These are phyloP conservation scores for Panus rudis DNA, from an alignment of 768 basidiomycete genomes.

Conservation along the genomic window DNA sequence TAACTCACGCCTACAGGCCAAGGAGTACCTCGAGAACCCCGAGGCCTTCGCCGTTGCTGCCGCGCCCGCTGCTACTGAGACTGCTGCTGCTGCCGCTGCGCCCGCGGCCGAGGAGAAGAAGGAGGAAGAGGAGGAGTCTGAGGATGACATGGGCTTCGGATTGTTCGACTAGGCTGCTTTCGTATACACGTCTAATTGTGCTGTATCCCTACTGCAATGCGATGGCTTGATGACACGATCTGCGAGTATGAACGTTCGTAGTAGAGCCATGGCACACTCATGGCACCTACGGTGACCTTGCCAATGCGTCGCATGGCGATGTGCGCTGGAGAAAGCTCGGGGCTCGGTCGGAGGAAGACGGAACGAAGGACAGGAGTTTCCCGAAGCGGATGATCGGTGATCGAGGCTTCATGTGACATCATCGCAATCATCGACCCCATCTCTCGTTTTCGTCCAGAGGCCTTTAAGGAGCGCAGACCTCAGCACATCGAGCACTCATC, in stretches of 20 bases:
- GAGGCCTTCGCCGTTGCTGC: conserved; percentile 91
- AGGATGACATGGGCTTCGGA: conserved; percentile 72
- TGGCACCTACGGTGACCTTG: too few relatives aligned
- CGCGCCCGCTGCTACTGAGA: conserved; percentile 47
- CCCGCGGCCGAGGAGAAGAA: conserved; percentile 58
- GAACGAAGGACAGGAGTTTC: too few relatives aligned
- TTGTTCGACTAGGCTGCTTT: neutral
- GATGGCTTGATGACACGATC: too few relatives aligned
- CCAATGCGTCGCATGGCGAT: too few relatives aligned
- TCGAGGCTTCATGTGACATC: conserved; percentile 4
- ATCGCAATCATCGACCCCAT: neutral
- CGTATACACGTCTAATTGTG: neutral
- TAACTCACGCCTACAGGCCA: conserved; percentile 52
- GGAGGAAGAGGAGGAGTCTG: conserved; percentile 80
- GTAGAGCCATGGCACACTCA: too few relatives aligned
- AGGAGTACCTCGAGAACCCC: conserved; percentile 96
- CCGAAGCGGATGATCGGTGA: neutral
- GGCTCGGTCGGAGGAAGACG: too few relatives aligned
- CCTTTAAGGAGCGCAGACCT: neutral
- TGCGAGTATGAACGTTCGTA: too few relatives aligned
- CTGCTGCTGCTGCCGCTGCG: conserved; percentile 45
- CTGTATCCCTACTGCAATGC: neutral
- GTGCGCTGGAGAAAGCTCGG: too few relatives aligned
- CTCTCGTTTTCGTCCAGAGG: neutral
- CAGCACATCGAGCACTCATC: neutral